Conservation (phyloP, 805 yeast genomes). For the Lachancea lanzarotensis region DNA sequence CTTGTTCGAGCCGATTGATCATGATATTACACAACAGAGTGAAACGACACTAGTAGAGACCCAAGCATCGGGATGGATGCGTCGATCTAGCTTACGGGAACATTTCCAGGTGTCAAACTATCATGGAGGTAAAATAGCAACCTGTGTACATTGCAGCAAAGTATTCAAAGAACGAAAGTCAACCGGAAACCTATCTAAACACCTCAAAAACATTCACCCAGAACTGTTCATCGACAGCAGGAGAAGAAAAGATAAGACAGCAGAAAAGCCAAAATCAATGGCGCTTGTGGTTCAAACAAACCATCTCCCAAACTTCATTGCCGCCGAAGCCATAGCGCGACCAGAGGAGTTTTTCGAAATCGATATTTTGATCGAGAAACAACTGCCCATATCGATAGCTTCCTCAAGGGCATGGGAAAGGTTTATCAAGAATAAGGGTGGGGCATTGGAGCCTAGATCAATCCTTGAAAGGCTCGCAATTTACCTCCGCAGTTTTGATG, state of each 20-base stretch:
- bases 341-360: not conserved
- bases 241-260: not conserved
- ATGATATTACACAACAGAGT: not conserved
- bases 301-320: not conserved
- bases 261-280: not conserved
- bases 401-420: not conserved
- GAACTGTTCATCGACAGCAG: not conserved
- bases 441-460: not conserved
- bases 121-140: not conserved
- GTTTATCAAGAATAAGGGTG: not conserved
- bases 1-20: not conserved
- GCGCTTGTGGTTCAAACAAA: not conserved
- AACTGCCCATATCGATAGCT: not conserved
- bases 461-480: not conserved
- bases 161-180: conserved; percentile 1
- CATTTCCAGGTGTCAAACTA: not conserved
- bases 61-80: not conserved
- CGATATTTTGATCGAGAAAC: not conserved
- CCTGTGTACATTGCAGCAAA: not conserved
- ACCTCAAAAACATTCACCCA: conserved; percentile 2
- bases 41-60: not conserved
- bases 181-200: conserved; percentile 6
- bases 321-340: not conserved
- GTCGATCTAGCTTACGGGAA: not conserved
- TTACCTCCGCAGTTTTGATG: not conserved